These are phyloP conservation scores for Ascochyta lentis DNA, from an alignment of 2,329 filamentous ascomycete species.

Conservation along the genomic window DNA sequence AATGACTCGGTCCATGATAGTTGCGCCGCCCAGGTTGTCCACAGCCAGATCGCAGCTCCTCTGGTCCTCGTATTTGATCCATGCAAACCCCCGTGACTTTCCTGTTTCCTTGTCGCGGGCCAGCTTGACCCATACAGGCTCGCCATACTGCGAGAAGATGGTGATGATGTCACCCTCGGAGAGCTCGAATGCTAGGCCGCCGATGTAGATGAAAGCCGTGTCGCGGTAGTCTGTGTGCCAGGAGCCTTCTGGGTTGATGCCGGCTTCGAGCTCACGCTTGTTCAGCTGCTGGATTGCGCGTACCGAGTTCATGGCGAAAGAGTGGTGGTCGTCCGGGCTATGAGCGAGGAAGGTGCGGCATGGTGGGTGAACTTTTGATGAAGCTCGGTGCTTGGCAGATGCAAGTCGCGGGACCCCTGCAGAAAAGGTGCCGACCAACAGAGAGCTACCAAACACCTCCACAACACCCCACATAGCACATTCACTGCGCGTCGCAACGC, in stretches of 20 bases:
- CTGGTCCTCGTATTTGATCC: conserved; percentile 98
- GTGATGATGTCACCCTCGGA: conserved; percentile 95
- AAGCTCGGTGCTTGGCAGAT: conserved; percentile 41
- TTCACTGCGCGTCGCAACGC: conserved; percentile 21
- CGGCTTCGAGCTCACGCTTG: conserved; percentile 90
- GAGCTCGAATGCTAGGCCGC: conserved; percentile 88
- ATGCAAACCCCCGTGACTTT: conserved; percentile 92
- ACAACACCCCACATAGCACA: conserved; percentile 22
- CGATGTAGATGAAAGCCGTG: conserved; percentile 96
- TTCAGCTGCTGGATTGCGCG: conserved; percentile 92
- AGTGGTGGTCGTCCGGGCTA: neutral
- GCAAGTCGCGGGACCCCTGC: conserved; percentile 33
- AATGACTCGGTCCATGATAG: conserved; percentile 78
- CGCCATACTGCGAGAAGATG: conserved; percentile 96
- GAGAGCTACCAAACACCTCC: conserved; percentile 27
- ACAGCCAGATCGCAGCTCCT: conserved; percentile 94
- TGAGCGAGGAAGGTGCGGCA: neutral
- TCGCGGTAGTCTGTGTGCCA: conserved; percentile 98
- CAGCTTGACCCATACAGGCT: conserved; percentile 91
- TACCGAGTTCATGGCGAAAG: conserved; percentile 82
- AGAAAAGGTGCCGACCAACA: conserved; percentile 34
- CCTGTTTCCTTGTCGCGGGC: conserved; percentile 95
- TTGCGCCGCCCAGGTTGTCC: conserved; percentile 90
- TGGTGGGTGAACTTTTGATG: conserved; percentile 21
- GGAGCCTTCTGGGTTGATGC: conserved; percentile 82